Evolutionary conservation across 2,329 filamentous ascomycete species (phyloP).

Genomic region (Phaeosphaeria sp.): DNA sequence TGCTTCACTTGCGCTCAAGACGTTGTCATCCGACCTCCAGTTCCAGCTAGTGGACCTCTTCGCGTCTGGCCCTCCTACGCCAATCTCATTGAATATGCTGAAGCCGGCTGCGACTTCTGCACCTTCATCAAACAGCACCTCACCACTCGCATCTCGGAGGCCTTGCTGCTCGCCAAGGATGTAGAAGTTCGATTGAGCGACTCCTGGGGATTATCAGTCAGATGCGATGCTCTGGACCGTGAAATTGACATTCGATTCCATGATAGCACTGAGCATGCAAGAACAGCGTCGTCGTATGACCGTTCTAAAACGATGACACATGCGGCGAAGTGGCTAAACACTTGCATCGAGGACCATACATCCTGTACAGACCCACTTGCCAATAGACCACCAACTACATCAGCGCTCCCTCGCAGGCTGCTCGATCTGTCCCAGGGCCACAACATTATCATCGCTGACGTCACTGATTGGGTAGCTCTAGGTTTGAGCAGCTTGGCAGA

Average conservation of each 20-base stretch:
- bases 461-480: neutral
- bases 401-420: neutral
- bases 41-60: neutral
- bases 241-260: neutral
- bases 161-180: neutral
- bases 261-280: neutral
- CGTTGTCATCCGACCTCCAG: neutral
- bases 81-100: neutral
- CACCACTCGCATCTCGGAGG: neutral
- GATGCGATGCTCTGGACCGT: neutral
- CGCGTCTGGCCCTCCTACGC: neutral
- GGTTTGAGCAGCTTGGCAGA: neutral
- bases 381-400: neutral
- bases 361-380: neutral
- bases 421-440: neutral
- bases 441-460: neutral
- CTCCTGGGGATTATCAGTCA: neutral
- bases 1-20: neutral
- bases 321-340: neutral
- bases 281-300: neutral
- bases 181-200: neutral
- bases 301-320: neutral
- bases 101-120: neutral
- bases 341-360: neutral
- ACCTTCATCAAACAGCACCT: neutral